phyloP scores from a whole-genome alignment of 768 basidiomycete species.

The Tricholoma matsutake region DNA sequence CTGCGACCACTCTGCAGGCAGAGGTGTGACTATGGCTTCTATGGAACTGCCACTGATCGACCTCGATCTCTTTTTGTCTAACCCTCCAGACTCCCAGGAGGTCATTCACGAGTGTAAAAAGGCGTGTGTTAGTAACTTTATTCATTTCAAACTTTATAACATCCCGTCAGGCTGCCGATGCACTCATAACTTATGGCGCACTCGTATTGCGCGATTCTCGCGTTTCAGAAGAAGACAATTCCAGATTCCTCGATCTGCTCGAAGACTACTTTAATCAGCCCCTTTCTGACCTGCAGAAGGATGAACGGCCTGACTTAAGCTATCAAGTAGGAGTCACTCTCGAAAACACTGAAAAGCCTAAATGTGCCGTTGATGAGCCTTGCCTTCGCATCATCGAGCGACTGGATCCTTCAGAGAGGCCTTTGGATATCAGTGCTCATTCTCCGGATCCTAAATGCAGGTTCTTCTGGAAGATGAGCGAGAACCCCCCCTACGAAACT shows the following conservation, averaged over 20 bases:
- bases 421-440: constrained; percentile 78
- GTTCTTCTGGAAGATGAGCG: constrained; percentile 87
- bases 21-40: constrained; percentile 27
- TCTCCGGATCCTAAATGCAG: constrained; percentile 92
- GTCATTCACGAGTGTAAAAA: constrained; percentile 64
- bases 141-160: constrained; percentile 1
- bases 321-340: constrained; percentile 95
- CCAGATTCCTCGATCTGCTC: constrained; percentile 78
- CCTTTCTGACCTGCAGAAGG: constrained; percentile 55
- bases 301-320: constrained; percentile 81
- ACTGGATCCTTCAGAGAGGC: constrained; percentile 76
- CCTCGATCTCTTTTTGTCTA: constrained; percentile 66
- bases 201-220: constrained; percentile 83
- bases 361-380: constrained; percentile 78
- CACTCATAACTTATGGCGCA: constrained; percentile 82
- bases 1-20: constrained; percentile 1
- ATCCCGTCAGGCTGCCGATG: constrained; percentile 63
- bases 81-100: constrained; percentile 39
- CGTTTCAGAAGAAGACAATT: constrained; percentile 80
- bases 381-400: constrained; percentile 77
- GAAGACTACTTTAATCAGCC: constrained; percentile 93
- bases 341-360: constrained; percentile 94
- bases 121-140: constrained; percentile 30
- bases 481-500: constrained; percentile 72
- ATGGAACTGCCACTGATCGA: constrained; percentile 72